phyloP scores from a whole-genome alignment of 2,329 filamentous ascomycete species.

The Lithohypha guttulata region DNA sequence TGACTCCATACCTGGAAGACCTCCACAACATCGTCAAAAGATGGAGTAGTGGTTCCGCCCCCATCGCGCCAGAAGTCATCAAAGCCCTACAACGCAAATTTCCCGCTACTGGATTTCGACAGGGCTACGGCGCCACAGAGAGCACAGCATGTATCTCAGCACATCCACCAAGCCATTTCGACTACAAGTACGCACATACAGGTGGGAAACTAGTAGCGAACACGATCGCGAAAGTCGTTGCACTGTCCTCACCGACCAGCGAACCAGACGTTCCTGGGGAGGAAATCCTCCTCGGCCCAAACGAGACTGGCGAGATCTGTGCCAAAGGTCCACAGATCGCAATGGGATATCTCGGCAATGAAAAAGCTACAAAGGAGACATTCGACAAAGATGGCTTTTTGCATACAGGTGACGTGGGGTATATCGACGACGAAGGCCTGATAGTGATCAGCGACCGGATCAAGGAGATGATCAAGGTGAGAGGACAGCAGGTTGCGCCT shows the following conservation, averaged over 20 bases:
- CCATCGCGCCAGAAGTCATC: constrained; percentile 47
- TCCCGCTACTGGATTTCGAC: constrained; percentile 50
- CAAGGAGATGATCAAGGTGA: constrained; percentile 52
- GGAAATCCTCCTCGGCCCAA: constrained; percentile 30
- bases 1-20: constrained; percentile 44
- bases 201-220: constrained; percentile 40
- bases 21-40: constrained; percentile 41
- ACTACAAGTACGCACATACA: constrained; percentile 46
- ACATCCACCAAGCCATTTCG: constrained; percentile 46
- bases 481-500: constrained; percentile 51
- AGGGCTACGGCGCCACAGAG: constrained; percentile 62
- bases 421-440: constrained; percentile 45
- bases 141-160: constrained; percentile 52
- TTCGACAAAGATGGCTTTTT: constrained; percentile 51
- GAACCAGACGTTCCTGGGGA: constrained; percentile 30
- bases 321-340: constrained; percentile 73
- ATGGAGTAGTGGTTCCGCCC: constrained; percentile 52
- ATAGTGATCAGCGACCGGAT: constrained; percentile 30
- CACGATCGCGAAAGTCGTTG: constrained; percentile 49
- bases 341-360: constrained; percentile 65
- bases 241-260: constrained; percentile 20
- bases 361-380: constrained; percentile 57
- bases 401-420: constrained; percentile 57
- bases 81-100: constrained; percentile 46
- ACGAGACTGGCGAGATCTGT: constrained; percentile 51